Evolutionary conservation across 2,329 filamentous ascomycete species (phyloP), one percentile per base, ranked within the genome.

Genomic region (Helotiales sp.): DNA sequence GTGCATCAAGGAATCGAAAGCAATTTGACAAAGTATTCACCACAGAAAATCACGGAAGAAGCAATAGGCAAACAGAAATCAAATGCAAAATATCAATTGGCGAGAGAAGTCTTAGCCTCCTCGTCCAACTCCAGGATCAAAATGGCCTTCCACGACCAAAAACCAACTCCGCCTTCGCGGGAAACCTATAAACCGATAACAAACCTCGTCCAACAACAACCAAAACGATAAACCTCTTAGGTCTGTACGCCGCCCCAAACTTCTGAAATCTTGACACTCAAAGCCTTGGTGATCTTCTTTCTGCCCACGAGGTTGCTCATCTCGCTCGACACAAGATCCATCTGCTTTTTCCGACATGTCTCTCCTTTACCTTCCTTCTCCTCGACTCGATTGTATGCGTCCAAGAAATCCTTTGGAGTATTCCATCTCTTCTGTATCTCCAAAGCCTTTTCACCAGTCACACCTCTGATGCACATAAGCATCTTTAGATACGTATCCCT

Each of bases 401-500:
- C 86, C n/a, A 92, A 81, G 60, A 96, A 87, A 0, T 87, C 87
- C 66, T 86, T 82, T 0, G 92, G 92, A 1, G 92, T 95, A 70
- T 84, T 87, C 91, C 92, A 96, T n/a, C 84, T 80, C 71, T 87
- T 89, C 75, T 95, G 92, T 13, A 96, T 93, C 78, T 93, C 91
- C 5, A 94, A 78, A 0, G 92, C 92, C 73, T 91, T 92, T 72
- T 94, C 91, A 2, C 90, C 91, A 0, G 90, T 92, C 13, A 96
- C 82, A 1, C 91, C 91, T 63, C 86, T 86, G 1, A 87, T 92
- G 70, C 90, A 93, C 91, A 96, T 93, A 57, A 96, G 84, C 91
- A 96, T 95, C 78, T 94, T 94, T 28, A 96, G 80, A 72, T 87
- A 95, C 0, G 94, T 78, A 73, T 96, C 92, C 64, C 91, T 83